These are phyloP conservation scores for Porogramme epimiltina DNA, from an alignment of 1,284 basidiomycete species.

Conservation along the genomic window DNA sequence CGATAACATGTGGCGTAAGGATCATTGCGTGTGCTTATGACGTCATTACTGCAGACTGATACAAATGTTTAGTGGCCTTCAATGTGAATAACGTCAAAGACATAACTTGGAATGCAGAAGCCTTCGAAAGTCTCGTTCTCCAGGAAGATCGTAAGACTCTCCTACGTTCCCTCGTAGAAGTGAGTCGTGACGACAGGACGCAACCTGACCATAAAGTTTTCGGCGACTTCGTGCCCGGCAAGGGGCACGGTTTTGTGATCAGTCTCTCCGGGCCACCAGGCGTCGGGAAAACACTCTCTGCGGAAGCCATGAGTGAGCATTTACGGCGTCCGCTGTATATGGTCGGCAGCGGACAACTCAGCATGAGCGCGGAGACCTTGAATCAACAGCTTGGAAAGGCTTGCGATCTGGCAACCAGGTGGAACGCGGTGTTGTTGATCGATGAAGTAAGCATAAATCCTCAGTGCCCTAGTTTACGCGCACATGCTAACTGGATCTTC, in stretches of 20 bases:
- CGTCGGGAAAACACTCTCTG: constrained; percentile 51
- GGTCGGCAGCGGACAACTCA: constrained; percentile 58
- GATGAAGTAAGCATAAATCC: constrained; percentile 44
- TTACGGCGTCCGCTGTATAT: constrained; percentile 59
- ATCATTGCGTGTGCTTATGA: neutral
- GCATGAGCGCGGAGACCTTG: constrained; percentile 42
- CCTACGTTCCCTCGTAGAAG: constrained; percentile 55
- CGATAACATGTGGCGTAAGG: constrained; percentile 60
- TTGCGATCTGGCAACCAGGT: constrained; percentile 51
- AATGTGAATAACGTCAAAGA: constrained; percentile 48
- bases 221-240: constrained; percentile 63
- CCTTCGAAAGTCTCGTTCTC: constrained; percentile 58
- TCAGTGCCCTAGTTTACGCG: too few relatives aligned
- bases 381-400: constrained; percentile 21
- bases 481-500: neutral
- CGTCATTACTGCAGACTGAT: neutral
- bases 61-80: constrained; percentile 46
- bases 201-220: constrained; percentile 37
- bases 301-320: constrained; percentile 63
- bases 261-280: constrained; percentile 63
- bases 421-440: constrained; percentile 65
- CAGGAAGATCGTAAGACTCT: constrained; percentile 51
- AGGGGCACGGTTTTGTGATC: constrained; percentile 60
- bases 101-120: constrained; percentile 57
- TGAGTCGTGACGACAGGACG: constrained; percentile 51